These are phyloP conservation scores for Populus trichocarpa DNA, from an alignment of 441 rosid species.

Conservation along the genomic window DNA sequence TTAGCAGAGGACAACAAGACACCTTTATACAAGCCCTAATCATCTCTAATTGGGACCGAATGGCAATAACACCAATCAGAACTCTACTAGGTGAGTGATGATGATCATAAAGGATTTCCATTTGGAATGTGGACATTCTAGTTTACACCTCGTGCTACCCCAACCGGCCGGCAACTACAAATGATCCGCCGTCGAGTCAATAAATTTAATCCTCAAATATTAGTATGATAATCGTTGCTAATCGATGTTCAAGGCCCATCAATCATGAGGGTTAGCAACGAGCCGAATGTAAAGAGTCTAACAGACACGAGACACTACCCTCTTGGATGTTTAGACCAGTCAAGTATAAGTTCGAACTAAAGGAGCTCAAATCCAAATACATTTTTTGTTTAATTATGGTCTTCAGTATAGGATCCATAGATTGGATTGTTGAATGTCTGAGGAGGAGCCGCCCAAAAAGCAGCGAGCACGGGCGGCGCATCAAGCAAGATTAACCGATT, in stretches of 20 bases:
- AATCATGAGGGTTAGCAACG: conserved; percentile 22
- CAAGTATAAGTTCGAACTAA: conserved; percentile 2
- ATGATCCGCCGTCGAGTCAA: conserved; percentile 29
- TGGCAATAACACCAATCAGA: conserved; percentile 13
- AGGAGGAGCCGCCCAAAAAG: conserved; percentile 18
- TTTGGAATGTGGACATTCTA: conserved; percentile 6
- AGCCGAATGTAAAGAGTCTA: background rate
- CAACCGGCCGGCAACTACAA: conserved; percentile 8
- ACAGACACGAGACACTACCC: background rate
- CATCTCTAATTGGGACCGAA: conserved; percentile 28
- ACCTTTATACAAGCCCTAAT: conserved; percentile 16
- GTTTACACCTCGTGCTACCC: background rate
- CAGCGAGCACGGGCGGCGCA: conserved; percentile 3
- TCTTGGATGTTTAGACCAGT: background rate
- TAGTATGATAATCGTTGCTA: conserved; percentile 9
- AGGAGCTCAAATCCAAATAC: background rate
- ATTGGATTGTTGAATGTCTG: background rate
- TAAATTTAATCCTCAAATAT: conserved; percentile 7
- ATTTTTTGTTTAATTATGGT: background rate
- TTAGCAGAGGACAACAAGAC: conserved; percentile 1
- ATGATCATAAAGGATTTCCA: conserved; percentile 18
- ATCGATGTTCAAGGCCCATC: conserved; percentile 17
- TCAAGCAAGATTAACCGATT: background rate
- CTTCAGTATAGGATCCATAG: background rate
- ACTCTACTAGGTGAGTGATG: conserved; percentile 18